Evolutionary conservation across 1,284 basidiomycete species (phyloP), one percentile per base, ranked within the genome.

Genomic region (Ceratobasidium sp.): DNA sequence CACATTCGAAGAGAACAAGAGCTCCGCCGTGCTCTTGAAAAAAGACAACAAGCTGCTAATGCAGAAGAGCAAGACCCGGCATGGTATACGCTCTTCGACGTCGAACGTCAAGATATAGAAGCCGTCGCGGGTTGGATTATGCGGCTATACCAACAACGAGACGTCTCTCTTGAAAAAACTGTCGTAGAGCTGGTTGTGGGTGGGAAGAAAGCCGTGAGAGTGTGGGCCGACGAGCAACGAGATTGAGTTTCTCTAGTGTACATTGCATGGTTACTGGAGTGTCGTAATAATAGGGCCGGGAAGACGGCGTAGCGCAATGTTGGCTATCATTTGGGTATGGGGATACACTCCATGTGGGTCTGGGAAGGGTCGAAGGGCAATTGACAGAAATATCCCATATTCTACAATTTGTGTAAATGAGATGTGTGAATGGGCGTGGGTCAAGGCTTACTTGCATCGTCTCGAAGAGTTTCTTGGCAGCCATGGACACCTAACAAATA

Each of bases 61-160:
- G n/a, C 22, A 24, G 74, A 75, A 22, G 56, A 69, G 24, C 41
- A 66, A 22, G 62, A 54, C 7, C 72, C 59, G 29, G 60, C 75
- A 8, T 97, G 95, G 95, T 96, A 92, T 90, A 89, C 93, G 65
- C 85, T 97, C 1, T 97, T 97, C 79, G 95, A 97, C 80, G 92
- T 92, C 0, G 86, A 89, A 0, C 93, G 89, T 89, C 93, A 95
- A 73, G 95, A 97, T 79, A 86, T 97, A 51, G 93, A 91, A 90
- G 89, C 86, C 76, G 89, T 94, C 17, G 91, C 91, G 75, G 95
- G 93, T 14, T 87, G 88, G 78, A 88, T 96, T 64, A 93, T 94
- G 91, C 85, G 90, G 53, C 83, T 97, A 4, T 97, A 94, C 81
- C 86, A 90, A 4, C 80, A 84, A 65, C 81, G 82, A 27, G 80